Conservation (phyloP, 1,284 basidiomycete genomes). For the Irpex sp. region DNA sequence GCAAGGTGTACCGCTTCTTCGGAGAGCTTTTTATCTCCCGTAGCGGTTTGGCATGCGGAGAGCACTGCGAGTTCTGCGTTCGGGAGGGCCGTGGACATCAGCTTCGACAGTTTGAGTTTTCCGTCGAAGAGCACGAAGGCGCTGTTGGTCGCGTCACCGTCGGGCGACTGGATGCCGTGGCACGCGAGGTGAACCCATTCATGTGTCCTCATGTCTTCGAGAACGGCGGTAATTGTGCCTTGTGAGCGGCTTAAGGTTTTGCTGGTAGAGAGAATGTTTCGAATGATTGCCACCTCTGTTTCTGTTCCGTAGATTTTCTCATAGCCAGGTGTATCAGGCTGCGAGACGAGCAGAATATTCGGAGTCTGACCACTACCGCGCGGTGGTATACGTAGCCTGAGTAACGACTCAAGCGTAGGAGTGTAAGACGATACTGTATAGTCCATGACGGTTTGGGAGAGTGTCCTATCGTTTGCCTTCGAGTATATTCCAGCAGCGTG, state of each 20-base stretch:
- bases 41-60: neutral
- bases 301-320: neutral
- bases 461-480: neutral
- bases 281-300: neutral
- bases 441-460: neutral
- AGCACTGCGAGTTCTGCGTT: neutral
- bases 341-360: neutral
- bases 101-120: slow-evolving; percentile 8
- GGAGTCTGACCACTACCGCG: neutral
- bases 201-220: slow-evolving; percentile 5
- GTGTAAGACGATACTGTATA: neutral
- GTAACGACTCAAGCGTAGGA: neutral
- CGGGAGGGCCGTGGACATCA: slow-evolving; percentile 2
- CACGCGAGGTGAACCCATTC: slow-evolving; percentile 18
- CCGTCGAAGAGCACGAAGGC: slow-evolving; percentile 13
- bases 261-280: neutral
- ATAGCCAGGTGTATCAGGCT: neutral
- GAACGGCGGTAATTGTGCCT: slow-evolving; percentile 4
- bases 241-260: neutral
- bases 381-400: neutral
- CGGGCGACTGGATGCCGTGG: slow-evolving; percentile 13
- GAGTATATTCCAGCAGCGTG: neutral
- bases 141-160: slow-evolving; percentile 7
- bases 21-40: neutral
- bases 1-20: neutral